phyloP scores from a whole-genome alignment of 2,329 filamentous ascomycete genomes.

The Clarireedia paspali region DNA sequence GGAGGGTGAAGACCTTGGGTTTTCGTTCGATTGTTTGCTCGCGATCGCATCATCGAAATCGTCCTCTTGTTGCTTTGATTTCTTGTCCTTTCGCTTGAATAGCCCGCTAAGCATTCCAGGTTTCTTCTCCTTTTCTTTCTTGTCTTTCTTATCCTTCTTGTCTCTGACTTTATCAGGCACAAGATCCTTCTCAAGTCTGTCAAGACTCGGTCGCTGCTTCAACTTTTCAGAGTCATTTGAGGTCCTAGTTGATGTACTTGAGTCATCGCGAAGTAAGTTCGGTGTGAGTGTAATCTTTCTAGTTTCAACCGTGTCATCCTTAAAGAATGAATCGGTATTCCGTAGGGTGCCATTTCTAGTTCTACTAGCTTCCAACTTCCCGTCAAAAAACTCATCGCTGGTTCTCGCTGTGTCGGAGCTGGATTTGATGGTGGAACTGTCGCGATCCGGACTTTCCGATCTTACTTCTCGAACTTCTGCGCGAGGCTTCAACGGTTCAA shows the following conservation, averaged over 20 bases:
- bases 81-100: conserved; percentile 39
- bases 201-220: conserved; percentile 60
- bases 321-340: conserved; percentile 95
- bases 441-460: conserved; percentile 19
- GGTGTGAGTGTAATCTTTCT: conserved; percentile 97
- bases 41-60: conserved; percentile 34
- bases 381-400: conserved; percentile 62
- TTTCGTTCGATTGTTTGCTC: conserved; percentile 37
- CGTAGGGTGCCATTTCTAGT: conserved; percentile 81
- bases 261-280: conserved; percentile 81
- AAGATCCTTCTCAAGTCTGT: conserved; percentile 64
- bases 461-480: conserved; percentile 29
- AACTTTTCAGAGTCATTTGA: conserved; percentile 40
- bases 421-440: conserved; percentile 14
- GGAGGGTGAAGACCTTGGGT: conserved; percentile 25
- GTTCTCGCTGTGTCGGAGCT: conserved; percentile 37
- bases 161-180: conserved; percentile 61
- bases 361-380: conserved; percentile 47
- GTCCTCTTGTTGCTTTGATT: conserved; percentile 44
- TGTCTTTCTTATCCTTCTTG: conserved; percentile 55
- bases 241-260: conserved; percentile 32
- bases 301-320: conserved; percentile 88
- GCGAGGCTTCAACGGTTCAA: conserved; percentile 35
- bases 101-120: conserved; percentile 59
- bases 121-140: conserved; percentile 44